Percentiles rank a stretch among this genome's conserved stretches.
These are phyloP conservation scores for Solanum gracilifrons DNA, from an alignment of 257 asterid species.

Conservation along the genomic window DNA sequence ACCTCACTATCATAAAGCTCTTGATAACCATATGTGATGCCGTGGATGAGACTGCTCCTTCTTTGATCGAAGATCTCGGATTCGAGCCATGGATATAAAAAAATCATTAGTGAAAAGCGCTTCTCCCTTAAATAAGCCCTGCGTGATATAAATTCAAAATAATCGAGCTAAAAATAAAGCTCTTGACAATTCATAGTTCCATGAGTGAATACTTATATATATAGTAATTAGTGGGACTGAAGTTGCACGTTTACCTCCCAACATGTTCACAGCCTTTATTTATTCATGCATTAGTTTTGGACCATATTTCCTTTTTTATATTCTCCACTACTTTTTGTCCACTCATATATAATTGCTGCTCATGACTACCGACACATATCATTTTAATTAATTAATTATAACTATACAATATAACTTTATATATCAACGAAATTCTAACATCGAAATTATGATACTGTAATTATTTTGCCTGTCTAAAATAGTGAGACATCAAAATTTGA, in stretches of 20 bases:
- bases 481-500: not conserved
- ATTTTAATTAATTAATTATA: not conserved
- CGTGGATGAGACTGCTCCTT: not conserved
- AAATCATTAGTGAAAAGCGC: fast-evolving
- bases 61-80: fast-evolving
- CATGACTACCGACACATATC: not conserved
- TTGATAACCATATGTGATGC: fast-evolving
- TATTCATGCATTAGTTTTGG: not conserved
- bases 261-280: not conserved
- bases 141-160: fast-evolving
- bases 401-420: not conserved
- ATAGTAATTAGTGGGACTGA: not conserved
- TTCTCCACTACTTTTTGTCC: not conserved
- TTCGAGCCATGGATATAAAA: not conserved
- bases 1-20: not conserved
- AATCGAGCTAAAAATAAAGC: not conserved
- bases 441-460: not conserved
- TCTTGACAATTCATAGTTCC: not conserved
- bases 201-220: not conserved
- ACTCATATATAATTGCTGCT: not conserved
- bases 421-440: not conserved
- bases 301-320: not conserved
- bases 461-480: not conserved
- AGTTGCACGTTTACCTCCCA: not conserved
- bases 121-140: not conserved